phyloP scores from a whole-genome alignment of 768 basidiomycete species.

The Termitomyces sp. region DNA sequence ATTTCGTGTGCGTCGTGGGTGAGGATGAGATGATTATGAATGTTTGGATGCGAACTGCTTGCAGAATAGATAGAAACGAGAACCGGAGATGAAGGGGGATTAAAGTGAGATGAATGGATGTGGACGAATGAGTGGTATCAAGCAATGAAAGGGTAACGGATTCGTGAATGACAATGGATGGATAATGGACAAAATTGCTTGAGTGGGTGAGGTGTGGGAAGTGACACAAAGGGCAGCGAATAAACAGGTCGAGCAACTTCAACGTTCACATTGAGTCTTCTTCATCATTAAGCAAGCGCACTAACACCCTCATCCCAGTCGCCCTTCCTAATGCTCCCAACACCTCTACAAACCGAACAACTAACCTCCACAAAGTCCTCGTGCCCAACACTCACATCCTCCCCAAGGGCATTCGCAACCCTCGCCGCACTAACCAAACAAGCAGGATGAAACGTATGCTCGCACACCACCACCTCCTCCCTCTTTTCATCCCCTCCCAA shows the following conservation, averaged over 20 bases:
- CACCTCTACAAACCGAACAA: conserved; percentile 66
- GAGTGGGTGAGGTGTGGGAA: background rate
- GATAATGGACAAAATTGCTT: background rate
- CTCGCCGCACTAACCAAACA: conserved; percentile 69
- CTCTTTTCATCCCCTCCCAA: conserved; percentile 8
- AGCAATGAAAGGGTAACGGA: background rate
- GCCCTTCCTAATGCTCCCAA: conserved; percentile 50
- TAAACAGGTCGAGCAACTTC: background rate
- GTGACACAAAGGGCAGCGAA: background rate
- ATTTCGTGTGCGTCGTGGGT: background rate
- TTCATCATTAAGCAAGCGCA: conserved; percentile 14
- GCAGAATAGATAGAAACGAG: background rate
- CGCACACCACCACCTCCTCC: conserved; percentile 36
- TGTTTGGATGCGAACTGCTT: background rate
- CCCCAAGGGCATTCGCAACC: conserved; percentile 48
- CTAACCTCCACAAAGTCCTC: conserved; percentile 53
- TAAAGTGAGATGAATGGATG: background rate
- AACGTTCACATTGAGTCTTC: background rate
- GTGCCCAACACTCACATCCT: conserved; percentile 26
- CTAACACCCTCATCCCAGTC: conserved; percentile 55
- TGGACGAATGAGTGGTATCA: background rate
- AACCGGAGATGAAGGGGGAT: background rate
- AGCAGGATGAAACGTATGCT: conserved; percentile 65
- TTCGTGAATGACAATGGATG: background rate
- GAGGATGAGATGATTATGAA: background rate